Conservation (phyloP, 352 stramenopile species). For the Globisporangium cystogenes region DNA sequence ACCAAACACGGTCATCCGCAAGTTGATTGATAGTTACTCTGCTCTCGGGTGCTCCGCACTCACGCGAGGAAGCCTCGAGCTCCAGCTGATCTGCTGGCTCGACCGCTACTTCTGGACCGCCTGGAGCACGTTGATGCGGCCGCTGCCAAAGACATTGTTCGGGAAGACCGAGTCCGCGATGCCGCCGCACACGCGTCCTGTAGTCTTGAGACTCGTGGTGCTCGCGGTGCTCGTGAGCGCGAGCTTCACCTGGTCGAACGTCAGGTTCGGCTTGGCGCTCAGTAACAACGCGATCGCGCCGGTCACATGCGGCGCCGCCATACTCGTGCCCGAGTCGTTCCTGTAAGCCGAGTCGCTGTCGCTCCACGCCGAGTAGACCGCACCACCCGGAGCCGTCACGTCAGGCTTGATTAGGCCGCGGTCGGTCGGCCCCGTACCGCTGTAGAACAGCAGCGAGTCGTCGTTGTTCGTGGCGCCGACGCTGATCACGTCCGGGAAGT, state of each 20-base stretch:
- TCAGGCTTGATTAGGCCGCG: constrained; percentile 15
- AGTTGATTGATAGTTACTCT: no score
- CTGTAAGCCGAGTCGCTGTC: constrained; percentile 7
- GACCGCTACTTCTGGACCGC: no score
- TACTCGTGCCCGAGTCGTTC: constrained; percentile 16
- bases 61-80: no score
- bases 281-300: constrained; percentile 21
- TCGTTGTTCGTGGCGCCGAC: constrained; percentile 14
- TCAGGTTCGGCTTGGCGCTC: constrained; percentile 15
- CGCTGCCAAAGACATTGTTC: constrained; percentile 29
- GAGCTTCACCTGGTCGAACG: constrained; percentile 14
- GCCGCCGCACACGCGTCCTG: constrained; percentile 17
- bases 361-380: constrained; percentile 8
- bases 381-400: constrained; percentile 15
- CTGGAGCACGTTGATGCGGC: no score
- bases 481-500: constrained; percentile 11
- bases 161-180: constrained; percentile 24
- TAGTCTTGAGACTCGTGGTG: constrained; percentile 3
- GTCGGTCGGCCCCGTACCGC: constrained; percentile 12
- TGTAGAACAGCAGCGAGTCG: constrained; percentile 23
- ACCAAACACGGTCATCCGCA: no score
- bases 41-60: no score
- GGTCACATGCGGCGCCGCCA: constrained; percentile 25
- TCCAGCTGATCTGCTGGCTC: no score
- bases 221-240: constrained; percentile 7